Base-by-base conservation (phyloP, 139 green algal species). In the Astrephomene gubernaculifera region DNA sequence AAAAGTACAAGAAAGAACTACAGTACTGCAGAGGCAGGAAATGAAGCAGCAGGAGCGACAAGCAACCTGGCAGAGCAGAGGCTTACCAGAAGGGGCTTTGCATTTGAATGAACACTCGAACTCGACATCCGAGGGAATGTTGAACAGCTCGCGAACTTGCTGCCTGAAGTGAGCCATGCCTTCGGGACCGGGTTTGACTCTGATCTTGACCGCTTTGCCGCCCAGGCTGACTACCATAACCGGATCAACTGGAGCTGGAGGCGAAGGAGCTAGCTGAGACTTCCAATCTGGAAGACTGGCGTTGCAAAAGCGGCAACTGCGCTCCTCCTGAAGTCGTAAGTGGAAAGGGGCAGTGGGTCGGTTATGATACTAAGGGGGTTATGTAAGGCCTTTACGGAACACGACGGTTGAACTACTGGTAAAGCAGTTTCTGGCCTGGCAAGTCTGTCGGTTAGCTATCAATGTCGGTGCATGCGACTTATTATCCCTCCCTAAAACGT, bases 211-310 rank as follows among this genome's bases (percentile, higher is more conserved):
- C n/a, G 85, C 68, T 54, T 83, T 39, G 38, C 85, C 43, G 24
- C 85, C 85, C 4, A 92, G 75, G 24, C 79, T 87, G 7, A 92
- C 88, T 1, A 92, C 88, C 88, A 92, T 92, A 4, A 92, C 60
- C 1, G 88, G 88, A 6, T 89, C 81, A 5, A 81, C 74, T 0
- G 74, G 64, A 21, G 35, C 43, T 35, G 39, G 67, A 1, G 45
- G 71, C 12, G 53, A 49, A 7, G 85, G 68, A 4, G 79, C 57
- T 27, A 86, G 43, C 21, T 68, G 53, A 0, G 79, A 36, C 81
- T 89, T 92, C 90, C 90, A 93, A 65, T 92, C 87, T 0, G 90
- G 90, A 49, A 93, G 72, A 14, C 74, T 74, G 1, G 43, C n/a
- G 24, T 82, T 63, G 86, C 90, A 93, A 75, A 93, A 93, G 19